phyloP scores from a whole-genome alignment of 2,329 filamentous ascomycete genomes.

The Aspergillus oerlinghausenensis region DNA sequence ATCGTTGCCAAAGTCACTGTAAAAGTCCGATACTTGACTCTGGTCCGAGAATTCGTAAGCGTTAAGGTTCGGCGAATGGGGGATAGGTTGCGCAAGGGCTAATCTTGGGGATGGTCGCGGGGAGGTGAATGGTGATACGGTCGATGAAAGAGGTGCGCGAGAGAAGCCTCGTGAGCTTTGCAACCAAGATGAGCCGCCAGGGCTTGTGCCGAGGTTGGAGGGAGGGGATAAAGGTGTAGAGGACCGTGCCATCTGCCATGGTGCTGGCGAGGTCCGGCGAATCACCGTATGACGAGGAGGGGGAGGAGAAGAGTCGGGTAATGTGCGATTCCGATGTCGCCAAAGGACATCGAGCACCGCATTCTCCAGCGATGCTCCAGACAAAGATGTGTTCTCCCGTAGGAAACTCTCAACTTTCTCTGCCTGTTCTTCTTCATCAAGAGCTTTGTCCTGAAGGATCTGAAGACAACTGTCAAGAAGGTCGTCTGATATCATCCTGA shows the following conservation, averaged over 20 bases:
- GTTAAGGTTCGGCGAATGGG: slow-evolving; percentile 88
- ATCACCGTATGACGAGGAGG: slow-evolving; percentile 85
- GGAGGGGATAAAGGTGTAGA: slow-evolving; percentile 81
- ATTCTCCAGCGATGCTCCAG: slow-evolving; percentile 77
- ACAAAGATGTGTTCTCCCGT: slow-evolving; percentile 69
- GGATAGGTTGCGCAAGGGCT: slow-evolving; percentile 86
- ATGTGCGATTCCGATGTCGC: slow-evolving; percentile 46
- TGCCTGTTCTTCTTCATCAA: slow-evolving; percentile 94
- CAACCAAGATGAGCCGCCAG: slow-evolving; percentile 79
- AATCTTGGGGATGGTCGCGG: slow-evolving; percentile 89
- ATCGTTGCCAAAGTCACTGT: slow-evolving; percentile 86
- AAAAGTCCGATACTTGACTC: slow-evolving; percentile 75
- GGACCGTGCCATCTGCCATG: slow-evolving; percentile 74
- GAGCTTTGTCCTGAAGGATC: slow-evolving; percentile 71
- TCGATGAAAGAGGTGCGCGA: slow-evolving; percentile 69
- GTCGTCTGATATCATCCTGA: slow-evolving; percentile 82
- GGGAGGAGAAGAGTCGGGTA: slow-evolving; percentile 67
- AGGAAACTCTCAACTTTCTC: slow-evolving; percentile 85
- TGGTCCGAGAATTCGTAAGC: slow-evolving; percentile 92
- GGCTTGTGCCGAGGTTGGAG: slow-evolving; percentile 68
- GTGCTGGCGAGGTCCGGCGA: slow-evolving; percentile 84
- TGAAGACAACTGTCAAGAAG: slow-evolving; percentile 88
- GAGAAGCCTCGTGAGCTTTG: slow-evolving; percentile 66
- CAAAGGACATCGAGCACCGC: slow-evolving; percentile 85
- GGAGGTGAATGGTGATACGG: slow-evolving; percentile 86